These are phyloP conservation scores for Sorghum bicolor DNA, from an alignment of 176 grass and related monocot species.

Conservation along the genomic window DNA sequence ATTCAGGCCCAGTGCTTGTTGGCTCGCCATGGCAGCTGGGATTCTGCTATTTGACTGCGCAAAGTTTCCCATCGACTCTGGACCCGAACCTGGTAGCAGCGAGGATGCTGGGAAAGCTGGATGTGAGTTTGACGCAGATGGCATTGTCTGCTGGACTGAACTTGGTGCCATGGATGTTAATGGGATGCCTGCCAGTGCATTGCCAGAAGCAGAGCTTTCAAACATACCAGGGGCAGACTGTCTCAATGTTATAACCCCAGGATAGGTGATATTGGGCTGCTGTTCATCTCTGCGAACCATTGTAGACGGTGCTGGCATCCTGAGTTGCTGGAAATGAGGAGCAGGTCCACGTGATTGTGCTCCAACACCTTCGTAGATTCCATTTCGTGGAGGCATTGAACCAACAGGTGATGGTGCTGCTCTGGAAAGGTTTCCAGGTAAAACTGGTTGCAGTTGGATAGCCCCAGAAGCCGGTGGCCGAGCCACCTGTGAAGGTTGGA, in stretches of 20 bases:
- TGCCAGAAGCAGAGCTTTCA: neutral
- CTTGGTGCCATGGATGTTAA: neutral
- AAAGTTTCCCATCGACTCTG: conserved; percentile 4
- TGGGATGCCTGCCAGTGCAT: neutral
- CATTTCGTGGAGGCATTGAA: neutral
- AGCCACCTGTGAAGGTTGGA: conserved; percentile 1
- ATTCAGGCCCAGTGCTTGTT: neutral
- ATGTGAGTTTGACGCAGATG: neutral
- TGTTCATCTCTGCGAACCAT: conserved; percentile 4
- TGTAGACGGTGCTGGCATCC: conserved; percentile 6
- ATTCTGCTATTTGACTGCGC: neutral
- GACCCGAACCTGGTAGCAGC: neutral
- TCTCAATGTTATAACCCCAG: neutral
- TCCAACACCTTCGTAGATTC: conserved; percentile 8
- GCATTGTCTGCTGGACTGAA: neutral
- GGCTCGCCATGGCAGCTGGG: neutral
- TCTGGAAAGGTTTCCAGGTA: conserved; percentile 23
- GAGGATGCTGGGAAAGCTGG: neutral
- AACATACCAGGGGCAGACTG: neutral
- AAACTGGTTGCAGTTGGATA: neutral
- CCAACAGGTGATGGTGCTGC: conserved; percentile 8
- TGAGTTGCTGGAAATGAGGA: conserved; percentile 29
- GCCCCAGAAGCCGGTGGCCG: conserved; percentile 1
- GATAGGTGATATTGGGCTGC: neutral
- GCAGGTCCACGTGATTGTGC: conserved; percentile 6